Evolutionary conservation across 139 green algal genomes (phyloP).

Genomic region (Micromonas pusilla): DNA sequence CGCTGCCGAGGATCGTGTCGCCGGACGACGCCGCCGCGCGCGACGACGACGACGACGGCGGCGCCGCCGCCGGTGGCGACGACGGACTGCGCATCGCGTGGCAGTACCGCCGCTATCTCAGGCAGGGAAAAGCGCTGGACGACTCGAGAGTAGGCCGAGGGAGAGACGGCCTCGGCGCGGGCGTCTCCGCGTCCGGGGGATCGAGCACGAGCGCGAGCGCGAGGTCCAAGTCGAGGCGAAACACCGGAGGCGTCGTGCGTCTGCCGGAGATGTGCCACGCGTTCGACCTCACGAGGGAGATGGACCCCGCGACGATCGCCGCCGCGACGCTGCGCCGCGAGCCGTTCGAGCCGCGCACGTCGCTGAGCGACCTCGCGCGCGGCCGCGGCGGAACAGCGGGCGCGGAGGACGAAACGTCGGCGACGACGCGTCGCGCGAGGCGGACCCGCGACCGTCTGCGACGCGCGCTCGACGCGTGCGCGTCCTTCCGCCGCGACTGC

Average conservation of each 20-base stretch:
- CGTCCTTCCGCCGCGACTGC: no score
- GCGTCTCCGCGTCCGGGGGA: not conserved
- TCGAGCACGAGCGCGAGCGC: not conserved
- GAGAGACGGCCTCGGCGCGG: not conserved
- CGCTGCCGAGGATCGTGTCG: not conserved
- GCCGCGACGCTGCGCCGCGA: not conserved
- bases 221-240: not conserved
- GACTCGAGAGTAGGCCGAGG: not conserved
- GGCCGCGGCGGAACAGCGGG: no score
- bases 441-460: no score
- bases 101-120: slow-evolving; percentile 15
- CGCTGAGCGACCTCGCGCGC: not conserved
- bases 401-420: no score
- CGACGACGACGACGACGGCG: not conserved
- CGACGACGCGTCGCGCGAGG: no score
- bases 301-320: not conserved
- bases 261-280: slow-evolving; percentile 13
- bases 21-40: not conserved
- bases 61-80: not conserved
- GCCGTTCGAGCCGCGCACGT: not conserved
- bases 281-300: slow-evolving; percentile 4
- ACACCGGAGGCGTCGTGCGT: not conserved
- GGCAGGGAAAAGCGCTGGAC: not conserved
- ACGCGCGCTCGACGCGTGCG: no score
- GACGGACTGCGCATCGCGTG: slow-evolving; percentile 22